Evolutionary conservation across 305 asterid species (phyloP).

Genomic region (Monarda citriodora): DNA sequence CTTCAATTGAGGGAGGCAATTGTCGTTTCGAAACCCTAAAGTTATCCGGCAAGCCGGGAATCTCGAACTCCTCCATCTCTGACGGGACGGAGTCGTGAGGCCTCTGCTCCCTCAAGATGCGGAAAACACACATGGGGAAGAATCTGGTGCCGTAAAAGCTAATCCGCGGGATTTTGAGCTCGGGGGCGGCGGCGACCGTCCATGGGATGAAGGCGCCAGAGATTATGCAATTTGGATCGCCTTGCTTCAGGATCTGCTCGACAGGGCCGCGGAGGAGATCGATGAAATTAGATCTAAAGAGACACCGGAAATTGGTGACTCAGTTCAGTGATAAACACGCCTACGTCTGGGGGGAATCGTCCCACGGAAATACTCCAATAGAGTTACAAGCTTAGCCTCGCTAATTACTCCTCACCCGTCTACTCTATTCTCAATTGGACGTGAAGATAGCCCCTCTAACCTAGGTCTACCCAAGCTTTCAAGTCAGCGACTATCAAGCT

Average conservation of each 20-base stretch:
- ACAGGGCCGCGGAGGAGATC: conserved; percentile 26
- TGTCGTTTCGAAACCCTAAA: conserved; percentile 19
- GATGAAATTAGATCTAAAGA: no score
- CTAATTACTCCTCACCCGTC: no score
- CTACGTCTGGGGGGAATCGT: no score
- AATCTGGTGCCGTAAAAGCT: conserved; percentile 45
- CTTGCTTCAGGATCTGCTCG: conserved; percentile 16
- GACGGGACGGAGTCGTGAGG: conserved; percentile 33
- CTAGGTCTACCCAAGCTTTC: no score
- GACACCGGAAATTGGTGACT: no score
- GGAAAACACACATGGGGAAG: conserved; percentile 29
- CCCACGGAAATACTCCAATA: no score
- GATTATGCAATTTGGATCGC: conserved; percentile 24
- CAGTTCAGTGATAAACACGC: no score
- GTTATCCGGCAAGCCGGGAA: conserved; percentile 28
- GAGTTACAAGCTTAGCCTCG: no score
- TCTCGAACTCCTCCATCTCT: conserved; percentile 22
- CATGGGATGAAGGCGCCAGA: conserved; percentile 28
- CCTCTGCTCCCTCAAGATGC: conserved; percentile 16
- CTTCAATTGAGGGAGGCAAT: neutral
- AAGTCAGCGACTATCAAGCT: no score
- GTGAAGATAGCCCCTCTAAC: no score
- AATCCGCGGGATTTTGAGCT: conserved; percentile 26
- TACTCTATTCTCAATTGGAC: no score
- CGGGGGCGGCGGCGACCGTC: conserved; percentile 21